These are phyloP conservation scores for Penicillium nordicum DNA, from an alignment of 2,329 filamentous ascomycete genomes.

Conservation along the genomic window DNA sequence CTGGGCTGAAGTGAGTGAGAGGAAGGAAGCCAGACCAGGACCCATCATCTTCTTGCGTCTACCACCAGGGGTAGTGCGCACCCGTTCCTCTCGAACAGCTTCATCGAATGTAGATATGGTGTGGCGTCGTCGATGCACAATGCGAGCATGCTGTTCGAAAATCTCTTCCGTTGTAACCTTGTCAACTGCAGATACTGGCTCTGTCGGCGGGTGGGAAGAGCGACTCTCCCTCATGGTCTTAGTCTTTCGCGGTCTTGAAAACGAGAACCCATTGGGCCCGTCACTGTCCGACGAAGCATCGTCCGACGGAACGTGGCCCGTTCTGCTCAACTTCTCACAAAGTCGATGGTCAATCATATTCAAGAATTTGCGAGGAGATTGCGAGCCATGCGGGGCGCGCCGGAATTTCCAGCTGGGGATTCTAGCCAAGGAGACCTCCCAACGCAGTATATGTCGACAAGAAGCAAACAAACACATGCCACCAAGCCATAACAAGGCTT, in stretches of 20 bases:
- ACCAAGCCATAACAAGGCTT: conserved; percentile 80
- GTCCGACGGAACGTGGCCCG: conserved; percentile 28
- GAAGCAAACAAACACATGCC: conserved; percentile 70
- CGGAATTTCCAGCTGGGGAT: conserved; percentile 90
- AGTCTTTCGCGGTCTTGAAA: conserved; percentile 37
- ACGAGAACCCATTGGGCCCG: conserved; percentile 22
- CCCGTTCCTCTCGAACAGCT: conserved; percentile 25
- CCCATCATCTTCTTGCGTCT: conserved; percentile 64
- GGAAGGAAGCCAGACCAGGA: conserved; percentile 66
- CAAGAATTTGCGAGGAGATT: conserved; percentile 39
- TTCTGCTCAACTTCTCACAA: conserved; percentile 49
- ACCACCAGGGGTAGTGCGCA: conserved; percentile 57
- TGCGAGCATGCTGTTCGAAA: conserved; percentile 17
- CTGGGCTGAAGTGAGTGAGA: conserved; percentile 75
- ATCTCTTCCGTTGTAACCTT: conserved; percentile 24
- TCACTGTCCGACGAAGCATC: conserved; percentile 41
- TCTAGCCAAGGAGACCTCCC: conserved; percentile 80
- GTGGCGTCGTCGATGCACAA: conserved; percentile 41
- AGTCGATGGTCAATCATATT: conserved; percentile 44
- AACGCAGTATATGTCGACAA: conserved; percentile 71
- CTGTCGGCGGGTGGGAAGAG: conserved; percentile 12
- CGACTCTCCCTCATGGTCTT: conserved; percentile 23
- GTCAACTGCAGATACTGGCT: conserved; percentile 23
- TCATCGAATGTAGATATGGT: conserved; percentile 51
- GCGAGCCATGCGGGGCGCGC: conserved; percentile 46